Evolutionary conservation across 2,329 filamentous ascomycete genomes (phyloP).

Genomic region (Colletotrichum euphorbiae): DNA sequence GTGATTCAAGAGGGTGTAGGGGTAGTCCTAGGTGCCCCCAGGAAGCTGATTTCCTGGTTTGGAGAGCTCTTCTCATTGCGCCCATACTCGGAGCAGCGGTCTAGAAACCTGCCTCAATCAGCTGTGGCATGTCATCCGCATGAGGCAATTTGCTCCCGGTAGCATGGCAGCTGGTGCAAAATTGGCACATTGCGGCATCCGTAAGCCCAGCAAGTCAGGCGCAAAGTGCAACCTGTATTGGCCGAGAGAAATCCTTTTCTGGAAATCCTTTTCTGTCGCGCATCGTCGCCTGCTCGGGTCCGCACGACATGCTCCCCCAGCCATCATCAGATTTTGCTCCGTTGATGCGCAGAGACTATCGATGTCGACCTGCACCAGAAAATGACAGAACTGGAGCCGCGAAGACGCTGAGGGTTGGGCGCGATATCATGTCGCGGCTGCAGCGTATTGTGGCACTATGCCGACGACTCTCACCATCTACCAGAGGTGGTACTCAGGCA

Average conservation of each 20-base stretch:
- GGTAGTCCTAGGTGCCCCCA: slow-evolving; percentile 29
- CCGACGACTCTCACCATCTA: slow-evolving; percentile 27
- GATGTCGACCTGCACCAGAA: slow-evolving; percentile 37
- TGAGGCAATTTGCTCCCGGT: slow-evolving; percentile 27
- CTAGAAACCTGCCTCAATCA: slow-evolving; percentile 40
- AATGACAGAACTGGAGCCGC: not conserved
- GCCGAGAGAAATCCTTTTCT: slow-evolving; percentile 6
- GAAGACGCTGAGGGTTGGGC: slow-evolving; percentile 8
- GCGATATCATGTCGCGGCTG: slow-evolving; percentile 11
- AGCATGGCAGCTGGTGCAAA: slow-evolving; percentile 1
- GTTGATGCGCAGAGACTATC: slow-evolving; percentile 42
- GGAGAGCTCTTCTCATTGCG: slow-evolving; percentile 37
- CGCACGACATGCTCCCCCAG: slow-evolving; percentile 4
- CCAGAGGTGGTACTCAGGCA: slow-evolving; percentile 3
- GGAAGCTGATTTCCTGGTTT: slow-evolving; percentile 40
- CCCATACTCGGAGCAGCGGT: slow-evolving; percentile 31
- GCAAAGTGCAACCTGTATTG: slow-evolving; percentile 1
- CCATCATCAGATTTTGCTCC: slow-evolving; percentile 41
- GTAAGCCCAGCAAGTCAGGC: slow-evolving; percentile 8
- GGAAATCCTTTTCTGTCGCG: not conserved
- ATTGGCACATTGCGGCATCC: slow-evolving; percentile 1
- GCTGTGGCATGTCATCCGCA: slow-evolving; percentile 35
- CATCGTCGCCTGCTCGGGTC: slow-evolving; percentile 5
- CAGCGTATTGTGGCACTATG: slow-evolving; percentile 2
- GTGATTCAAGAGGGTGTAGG: slow-evolving; percentile 28